A percentile compares a stretch with the other conserved stretches of the same genome.
These are phyloP conservation scores for Quercus lobata DNA, from an alignment of 331 rosid species.

Conservation along the genomic window DNA sequence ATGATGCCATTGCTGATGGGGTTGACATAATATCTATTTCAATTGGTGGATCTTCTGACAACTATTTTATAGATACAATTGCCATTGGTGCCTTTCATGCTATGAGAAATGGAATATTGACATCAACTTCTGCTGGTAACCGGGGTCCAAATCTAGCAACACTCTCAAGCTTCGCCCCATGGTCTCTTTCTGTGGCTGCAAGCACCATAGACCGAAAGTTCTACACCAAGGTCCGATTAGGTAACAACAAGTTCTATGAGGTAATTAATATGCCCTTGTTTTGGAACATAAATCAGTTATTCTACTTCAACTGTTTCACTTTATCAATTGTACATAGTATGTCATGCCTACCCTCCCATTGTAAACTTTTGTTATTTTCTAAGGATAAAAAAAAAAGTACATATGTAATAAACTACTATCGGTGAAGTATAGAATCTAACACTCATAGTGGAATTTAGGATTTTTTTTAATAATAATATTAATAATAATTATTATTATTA, in stretches of 20 bases:
- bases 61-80: conserved; percentile 26
- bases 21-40: conserved; percentile 50
- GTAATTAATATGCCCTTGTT: conserved; percentile 4
- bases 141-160: conserved; percentile 21
- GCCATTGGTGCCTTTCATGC: conserved; percentile 20
- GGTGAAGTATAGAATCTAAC: no score
- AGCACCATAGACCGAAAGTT: conserved; percentile 41
- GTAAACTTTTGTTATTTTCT: no score
- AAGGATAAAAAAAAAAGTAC: no score
- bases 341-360: no score
- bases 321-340: no score
- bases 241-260: conserved; percentile 29
- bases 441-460: no score
- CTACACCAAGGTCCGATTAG: conserved; percentile 38
- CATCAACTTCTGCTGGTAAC: conserved; percentile 44
- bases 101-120: conserved; percentile 34
- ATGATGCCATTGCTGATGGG: conserved; percentile 63
- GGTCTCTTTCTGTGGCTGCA: conserved; percentile 60
- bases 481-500: no score
- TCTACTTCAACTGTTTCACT: no score
- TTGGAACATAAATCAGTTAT: no score
- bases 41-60: neutral
- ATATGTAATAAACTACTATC: no score
- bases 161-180: conserved; percentile 27
- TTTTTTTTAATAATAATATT: no score